Percentiles rank a stretch among this genome's conserved stretches.
These are phyloP conservation scores for Jamesozyma jinghongensis DNA, from an alignment of 805 yeast genomes.

Conservation along the genomic window DNA sequence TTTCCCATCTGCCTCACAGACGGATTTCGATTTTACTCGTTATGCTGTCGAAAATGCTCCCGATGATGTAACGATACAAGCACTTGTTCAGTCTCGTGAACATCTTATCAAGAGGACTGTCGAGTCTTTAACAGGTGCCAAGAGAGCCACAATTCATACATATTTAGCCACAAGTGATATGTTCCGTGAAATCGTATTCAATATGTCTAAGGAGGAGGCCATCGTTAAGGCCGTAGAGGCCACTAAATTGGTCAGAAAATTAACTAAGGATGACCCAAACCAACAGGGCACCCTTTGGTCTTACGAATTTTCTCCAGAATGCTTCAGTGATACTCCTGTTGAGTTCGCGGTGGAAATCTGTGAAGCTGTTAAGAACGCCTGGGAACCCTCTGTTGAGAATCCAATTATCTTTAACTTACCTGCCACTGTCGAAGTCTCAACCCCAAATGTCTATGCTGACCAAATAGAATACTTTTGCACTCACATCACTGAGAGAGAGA, in stretches of 20 bases:
- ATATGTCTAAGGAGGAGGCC: slow-evolving; percentile 48
- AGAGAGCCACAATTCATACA: slow-evolving; percentile 65
- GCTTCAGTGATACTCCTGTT: slow-evolving; percentile 60
- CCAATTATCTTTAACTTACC: slow-evolving; percentile 78
- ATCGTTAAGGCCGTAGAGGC: slow-evolving; percentile 53
- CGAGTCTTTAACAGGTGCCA: slow-evolving; percentile 65
- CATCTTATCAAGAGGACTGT: slow-evolving; percentile 63
- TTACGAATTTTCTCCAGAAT: slow-evolving; percentile 74
- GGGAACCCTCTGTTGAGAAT: slow-evolving; percentile 56
- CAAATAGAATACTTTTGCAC: slow-evolving; percentile 68
- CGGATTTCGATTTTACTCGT: slow-evolving; percentile 73
- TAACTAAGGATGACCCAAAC: slow-evolving; percentile 61
- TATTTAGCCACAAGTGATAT: slow-evolving; percentile 70
- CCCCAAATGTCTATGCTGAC: slow-evolving; percentile 78
- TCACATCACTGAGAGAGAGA: slow-evolving; percentile 55
- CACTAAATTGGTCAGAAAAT: slow-evolving; percentile 49
- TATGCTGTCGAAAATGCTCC: slow-evolving; percentile 68
- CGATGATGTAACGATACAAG: slow-evolving; percentile 68
- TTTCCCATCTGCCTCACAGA: slow-evolving; percentile 72
- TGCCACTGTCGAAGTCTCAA: slow-evolving; percentile 75
- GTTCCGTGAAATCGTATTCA: slow-evolving; percentile 63
- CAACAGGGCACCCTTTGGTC: slow-evolving; percentile 53
- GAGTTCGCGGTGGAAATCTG: slow-evolving; percentile 58
- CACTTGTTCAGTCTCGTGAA: slow-evolving; percentile 67
- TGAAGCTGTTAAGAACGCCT: slow-evolving; percentile 65